Evolutionary conservation across 1,284 basidiomycete genomes (phyloP).

Genomic region (Ceratorhiza oryzae-sativae): DNA sequence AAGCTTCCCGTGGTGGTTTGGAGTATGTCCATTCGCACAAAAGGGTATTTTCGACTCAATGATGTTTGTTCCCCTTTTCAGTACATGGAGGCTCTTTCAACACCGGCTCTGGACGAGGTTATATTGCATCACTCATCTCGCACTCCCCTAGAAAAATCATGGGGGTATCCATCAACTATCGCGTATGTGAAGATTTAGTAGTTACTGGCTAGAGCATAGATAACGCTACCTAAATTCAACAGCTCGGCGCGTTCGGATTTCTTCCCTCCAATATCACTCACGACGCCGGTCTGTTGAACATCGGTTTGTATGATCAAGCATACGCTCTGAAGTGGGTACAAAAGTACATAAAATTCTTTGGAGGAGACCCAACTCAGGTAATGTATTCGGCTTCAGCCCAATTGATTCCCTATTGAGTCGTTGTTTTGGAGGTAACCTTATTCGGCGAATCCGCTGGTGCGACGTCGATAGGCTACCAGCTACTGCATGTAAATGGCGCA

Average conservation of each 20-base stretch:
- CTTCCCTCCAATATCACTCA: slow-evolving; percentile 26
- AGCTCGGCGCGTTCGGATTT: slow-evolving; percentile 32
- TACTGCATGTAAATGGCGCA: slow-evolving; percentile 4
- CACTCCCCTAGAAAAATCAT: slow-evolving; percentile 20
- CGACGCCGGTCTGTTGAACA: slow-evolving; percentile 13
- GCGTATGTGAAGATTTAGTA: slow-evolving; percentile 2
- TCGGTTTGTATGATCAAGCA: slow-evolving; percentile 31
- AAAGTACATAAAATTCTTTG: slow-evolving; percentile 17
- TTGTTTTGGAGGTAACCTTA: slow-evolving; percentile 3
- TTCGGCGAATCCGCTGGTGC: slow-evolving; percentile 37
- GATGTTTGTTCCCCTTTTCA: too few relatives aligned
- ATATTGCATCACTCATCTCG: slow-evolving; percentile 18
- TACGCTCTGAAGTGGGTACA: slow-evolving; percentile 25
- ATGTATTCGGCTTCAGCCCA: not conserved
- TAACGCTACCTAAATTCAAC: not conserved
- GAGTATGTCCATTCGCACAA: not conserved
- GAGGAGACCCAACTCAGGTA: slow-evolving; percentile 4
- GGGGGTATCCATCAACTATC: slow-evolving; percentile 34
- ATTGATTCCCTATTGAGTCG: not conserved
- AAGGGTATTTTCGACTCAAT: too few relatives aligned
- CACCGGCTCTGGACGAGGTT: slow-evolving; percentile 12
- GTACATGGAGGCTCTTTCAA: slow-evolving; percentile 33
- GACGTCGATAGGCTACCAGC: slow-evolving; percentile 29
- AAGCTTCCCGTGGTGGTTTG: slow-evolving; percentile 31
- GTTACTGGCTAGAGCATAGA: not conserved